Conservation (phyloP, 1,284 basidiomycete species). For the Microbotryum lychnidis-dioicae region DNA sequence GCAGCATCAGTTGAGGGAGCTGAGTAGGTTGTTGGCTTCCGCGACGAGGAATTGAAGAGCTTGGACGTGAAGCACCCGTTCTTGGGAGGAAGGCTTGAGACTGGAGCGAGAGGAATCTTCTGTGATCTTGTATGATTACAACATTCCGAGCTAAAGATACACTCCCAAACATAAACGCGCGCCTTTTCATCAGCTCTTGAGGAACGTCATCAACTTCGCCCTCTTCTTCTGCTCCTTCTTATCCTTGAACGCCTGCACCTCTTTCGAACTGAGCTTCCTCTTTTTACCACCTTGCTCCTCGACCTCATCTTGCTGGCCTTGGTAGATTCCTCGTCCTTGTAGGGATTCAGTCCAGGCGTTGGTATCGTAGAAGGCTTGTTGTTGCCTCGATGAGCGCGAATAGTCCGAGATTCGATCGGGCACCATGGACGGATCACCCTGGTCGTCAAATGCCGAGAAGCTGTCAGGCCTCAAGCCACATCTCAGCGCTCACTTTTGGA, state of each 20-base stretch:
- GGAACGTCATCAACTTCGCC: too few species aligned
- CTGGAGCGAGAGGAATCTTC: too few species aligned
- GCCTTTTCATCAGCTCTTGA: too few species aligned
- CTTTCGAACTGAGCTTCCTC: conserved; percentile 13
- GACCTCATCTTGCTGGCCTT: neutral
- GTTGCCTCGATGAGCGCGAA: conserved; percentile 29
- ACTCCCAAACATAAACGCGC: too few species aligned
- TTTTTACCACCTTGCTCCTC: neutral
- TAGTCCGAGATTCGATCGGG: conserved; percentile 33
- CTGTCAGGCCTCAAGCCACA: neutral
- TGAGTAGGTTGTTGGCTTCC: too few species aligned
- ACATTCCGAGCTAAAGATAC: too few species aligned
- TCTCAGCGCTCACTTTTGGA: too few species aligned
- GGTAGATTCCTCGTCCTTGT: conserved; percentile 9
- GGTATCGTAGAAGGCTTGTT: conserved; percentile 29
- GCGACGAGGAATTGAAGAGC: too few species aligned
- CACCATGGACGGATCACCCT: conserved; percentile 29
- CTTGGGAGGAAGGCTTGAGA: too few species aligned
- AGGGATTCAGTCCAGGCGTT: conserved; percentile 17
- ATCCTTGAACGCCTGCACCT: conserved; percentile 16
- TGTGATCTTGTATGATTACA: too few species aligned
- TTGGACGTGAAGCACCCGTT: too few species aligned
- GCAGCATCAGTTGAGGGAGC: too few species aligned
- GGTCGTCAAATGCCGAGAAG: neutral
- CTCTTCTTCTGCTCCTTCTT: conserved; percentile 10